phyloP scores from a whole-genome alignment of 2,329 filamentous ascomycete species.

The Exophiala xenobiotica region DNA sequence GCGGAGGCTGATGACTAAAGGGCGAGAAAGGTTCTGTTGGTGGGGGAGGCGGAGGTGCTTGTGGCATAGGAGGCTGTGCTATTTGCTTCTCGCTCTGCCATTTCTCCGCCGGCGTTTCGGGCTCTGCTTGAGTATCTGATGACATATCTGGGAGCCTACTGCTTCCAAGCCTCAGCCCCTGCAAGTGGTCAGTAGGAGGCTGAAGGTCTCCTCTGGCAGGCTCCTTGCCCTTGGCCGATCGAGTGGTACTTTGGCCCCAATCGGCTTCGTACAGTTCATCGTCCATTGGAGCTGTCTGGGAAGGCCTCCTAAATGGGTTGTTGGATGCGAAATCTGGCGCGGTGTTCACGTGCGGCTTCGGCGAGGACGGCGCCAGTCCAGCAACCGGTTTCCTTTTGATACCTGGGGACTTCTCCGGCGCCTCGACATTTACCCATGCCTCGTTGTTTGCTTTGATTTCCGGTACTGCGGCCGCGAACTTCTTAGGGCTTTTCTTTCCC shows the following conservation, averaged over 20 bases:
- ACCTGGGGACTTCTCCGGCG: slow-evolving; percentile 15
- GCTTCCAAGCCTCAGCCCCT: slow-evolving; percentile 7
- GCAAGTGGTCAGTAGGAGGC: slow-evolving; percentile 3
- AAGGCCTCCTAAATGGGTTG: slow-evolving; percentile 30
- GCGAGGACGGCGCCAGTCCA: slow-evolving; percentile 6
- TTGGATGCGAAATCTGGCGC: slow-evolving; percentile 25
- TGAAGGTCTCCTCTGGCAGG: slow-evolving; percentile 8
- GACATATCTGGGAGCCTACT: neutral
- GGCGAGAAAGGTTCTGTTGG: slow-evolving; percentile 19
- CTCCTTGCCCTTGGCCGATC: slow-evolving; percentile 17
- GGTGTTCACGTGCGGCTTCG: slow-evolving; percentile 1
- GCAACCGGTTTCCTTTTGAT: slow-evolving; percentile 28
- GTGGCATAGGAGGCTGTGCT: slow-evolving; percentile 18
- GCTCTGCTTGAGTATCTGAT: neutral
- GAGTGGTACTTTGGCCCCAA: slow-evolving; percentile 6
- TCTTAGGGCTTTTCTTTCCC: slow-evolving; percentile 14
- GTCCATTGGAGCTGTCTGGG: slow-evolving; percentile 3
- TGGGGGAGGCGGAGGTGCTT: slow-evolving; percentile 23
- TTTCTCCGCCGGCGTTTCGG: slow-evolving; percentile 4
- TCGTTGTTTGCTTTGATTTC: slow-evolving; percentile 15
- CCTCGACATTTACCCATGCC: slow-evolving; percentile 19
- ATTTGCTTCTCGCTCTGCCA: slow-evolving; percentile 9
- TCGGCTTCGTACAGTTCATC: slow-evolving; percentile 1
- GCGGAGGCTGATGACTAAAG: slow-evolving; percentile 22
- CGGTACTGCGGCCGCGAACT: slow-evolving; percentile 2